Base-by-base conservation (phyloP, 1,284 basidiomycete genomes). In the Rhodotorula glutinis region DNA sequence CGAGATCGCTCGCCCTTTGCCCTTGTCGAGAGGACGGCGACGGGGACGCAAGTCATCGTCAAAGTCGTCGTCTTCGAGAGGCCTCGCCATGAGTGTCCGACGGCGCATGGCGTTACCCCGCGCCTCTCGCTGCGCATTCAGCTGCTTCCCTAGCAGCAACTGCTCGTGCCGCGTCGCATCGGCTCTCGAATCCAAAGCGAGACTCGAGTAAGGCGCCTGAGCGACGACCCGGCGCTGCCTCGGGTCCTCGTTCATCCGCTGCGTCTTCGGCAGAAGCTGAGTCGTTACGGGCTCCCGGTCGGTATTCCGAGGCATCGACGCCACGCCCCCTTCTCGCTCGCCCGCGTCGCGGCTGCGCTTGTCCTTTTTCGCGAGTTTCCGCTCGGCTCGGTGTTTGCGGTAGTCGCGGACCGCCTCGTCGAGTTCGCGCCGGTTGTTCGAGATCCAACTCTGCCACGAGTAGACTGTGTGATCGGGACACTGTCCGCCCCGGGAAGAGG, bases 391-490 rank as follows among this genome's bases (percentile, higher is more conserved):
- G 19, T 4, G 17, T 17, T 19, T n/a, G 58, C 25, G 38, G 38
- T 46, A 38, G 19, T 13, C n/a, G 5, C 29, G 33, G 33, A 63
- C 17, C 11, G 61, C 59, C 1, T 44, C 23, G 19, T 72, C 66
- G 17, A 57, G 47, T 7, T 58, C 60, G 13, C 40, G 21, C 11
- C 54, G 60, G 51, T 62, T 21, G 21, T 53, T 41, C n/a, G 47
- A 25, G 33, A 66, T 43, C 17, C 49, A 70, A 11, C 29, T 59
- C 52, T 70, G 66, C 71, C 71, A 72, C 2, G 68, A 67, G 3
- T 23, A 2, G 0, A 27, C 38, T n/a, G 68, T 53, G 46, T 70
- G 71, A 2, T 54, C 43, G 29, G 53, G 62, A 9, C 57, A 51
- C 67, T 69, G 67, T 21, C 11, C n/a, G n/a, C n/a, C n/a, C n/a